Evolutionary conservation across 2,329 filamentous ascomycete species (phyloP).

Genomic region (Trichoderma oligosporum): DNA sequence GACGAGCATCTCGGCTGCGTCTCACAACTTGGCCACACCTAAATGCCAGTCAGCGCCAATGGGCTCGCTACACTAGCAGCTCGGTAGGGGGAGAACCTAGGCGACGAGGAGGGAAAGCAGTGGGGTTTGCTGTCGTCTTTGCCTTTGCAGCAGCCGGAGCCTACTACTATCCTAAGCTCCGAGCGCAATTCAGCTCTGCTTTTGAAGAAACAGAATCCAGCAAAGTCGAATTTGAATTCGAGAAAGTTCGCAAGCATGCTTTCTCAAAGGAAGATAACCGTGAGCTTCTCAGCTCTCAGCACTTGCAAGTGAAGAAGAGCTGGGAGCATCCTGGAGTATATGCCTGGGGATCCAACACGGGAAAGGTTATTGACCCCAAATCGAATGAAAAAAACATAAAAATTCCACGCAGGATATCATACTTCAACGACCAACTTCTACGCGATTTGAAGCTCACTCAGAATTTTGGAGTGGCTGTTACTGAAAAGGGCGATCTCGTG

Average conservation of each 20-base stretch:
- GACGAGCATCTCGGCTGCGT: slow-evolving; percentile 27
- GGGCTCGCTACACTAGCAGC: slow-evolving; percentile 30
- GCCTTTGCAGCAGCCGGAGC: slow-evolving; percentile 38
- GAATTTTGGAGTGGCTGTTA: slow-evolving; percentile 79
- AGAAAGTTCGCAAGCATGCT: slow-evolving; percentile 57
- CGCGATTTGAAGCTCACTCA: slow-evolving; percentile 83
- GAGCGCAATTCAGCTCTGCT: slow-evolving; percentile 25
- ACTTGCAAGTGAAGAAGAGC: slow-evolving; percentile 81
- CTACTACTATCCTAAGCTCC: slow-evolving; percentile 39
- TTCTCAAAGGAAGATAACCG: slow-evolving; percentile 67
- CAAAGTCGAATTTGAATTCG: slow-evolving; percentile 60
- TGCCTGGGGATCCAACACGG: slow-evolving; percentile 85
- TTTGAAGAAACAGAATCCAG: slow-evolving; percentile 21
- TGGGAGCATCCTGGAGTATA: slow-evolving; percentile 83
- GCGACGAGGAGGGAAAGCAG: slow-evolving; percentile 28
- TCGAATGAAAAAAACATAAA: slow-evolving; percentile 76
- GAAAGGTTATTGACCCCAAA: slow-evolving; percentile 79
- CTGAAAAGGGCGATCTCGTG: slow-evolving; percentile 80
- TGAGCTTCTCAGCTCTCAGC: slow-evolving; percentile 77
- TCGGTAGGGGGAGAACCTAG: slow-evolving; percentile 21
- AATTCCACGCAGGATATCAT: slow-evolving; percentile 70
- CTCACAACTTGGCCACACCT: slow-evolving; percentile 25
- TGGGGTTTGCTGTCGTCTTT: slow-evolving; percentile 35
- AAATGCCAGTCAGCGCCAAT: slow-evolving; percentile 28
- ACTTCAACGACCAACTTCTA: slow-evolving; percentile 79